Evolutionary conservation across 768 basidiomycete genomes (phyloP), one percentile per base, ranked within the genome.

Genomic region (Pleurotus tuoliensis): DNA sequence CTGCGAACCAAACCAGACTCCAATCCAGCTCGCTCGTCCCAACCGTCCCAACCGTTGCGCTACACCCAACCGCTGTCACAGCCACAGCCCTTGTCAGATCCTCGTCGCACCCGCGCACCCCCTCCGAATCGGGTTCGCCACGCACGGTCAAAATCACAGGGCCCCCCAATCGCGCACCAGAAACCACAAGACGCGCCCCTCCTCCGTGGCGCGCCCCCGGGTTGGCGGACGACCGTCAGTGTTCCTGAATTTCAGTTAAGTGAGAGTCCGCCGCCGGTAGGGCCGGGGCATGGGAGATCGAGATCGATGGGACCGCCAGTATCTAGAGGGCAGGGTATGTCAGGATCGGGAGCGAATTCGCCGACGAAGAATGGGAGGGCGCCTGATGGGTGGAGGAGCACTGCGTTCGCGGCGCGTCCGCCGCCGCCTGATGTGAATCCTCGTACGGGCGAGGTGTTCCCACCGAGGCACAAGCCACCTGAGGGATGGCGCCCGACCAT

Each of bases 61-160:
- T 15, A 12, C 7, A 15, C 52, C 16, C 38, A 40, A 16, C 41
- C 52, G 22, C 25, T 40, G 9, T 24, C 39, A 30, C 30, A 37
- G 18, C 4, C 39, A 18, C 58, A 51, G 40, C 44, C 57, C 15
- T 39, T 40, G 51, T 38, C 51, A 44, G 66, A 49, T 56, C 55
- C 1, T 56, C 66, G 6, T 64, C 64, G 7, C 62, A 58, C 9
- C 53, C 63, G 9, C 50, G 47, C n/a, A 63, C 58, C 30, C 52
- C 62, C 16, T 58, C 61, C 20, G 59, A 60, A 41, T 20, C 37
- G 34, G 9, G 34, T n/a, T 38, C 50, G 38, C 18, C 51, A 53
- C 13, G 38, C 39, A 5, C 13, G 51, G 12, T 53, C 51, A n/a
- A n/a, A 18, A 20, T 53, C 51, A 12, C 51, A 53, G 2, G 51